Percentiles rank a stretch among this genome's conserved stretches.
These are phyloP conservation scores for Penicillium sp. DNA, from an alignment of 2,329 filamentous ascomycete genomes.

Conservation along the genomic window DNA sequence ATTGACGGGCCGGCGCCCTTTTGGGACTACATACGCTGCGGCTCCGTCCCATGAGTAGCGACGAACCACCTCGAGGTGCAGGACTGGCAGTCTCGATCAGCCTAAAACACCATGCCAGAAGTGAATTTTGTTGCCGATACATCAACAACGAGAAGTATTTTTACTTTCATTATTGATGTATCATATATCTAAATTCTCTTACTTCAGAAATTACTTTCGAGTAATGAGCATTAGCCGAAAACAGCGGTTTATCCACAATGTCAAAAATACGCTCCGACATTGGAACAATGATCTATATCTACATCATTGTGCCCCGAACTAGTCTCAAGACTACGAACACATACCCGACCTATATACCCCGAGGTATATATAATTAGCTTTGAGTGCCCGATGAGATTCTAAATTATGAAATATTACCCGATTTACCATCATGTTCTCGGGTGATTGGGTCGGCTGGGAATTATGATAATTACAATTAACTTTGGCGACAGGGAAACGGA, in stretches of 20 bases:
- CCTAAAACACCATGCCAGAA: neutral
- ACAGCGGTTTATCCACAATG: neutral
- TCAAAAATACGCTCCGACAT: neutral
- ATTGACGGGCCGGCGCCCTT: no score
- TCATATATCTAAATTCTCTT: neutral
- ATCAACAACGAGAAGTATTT: neutral
- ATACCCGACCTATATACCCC: neutral
- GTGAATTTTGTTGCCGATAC: neutral
- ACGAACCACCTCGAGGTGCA: no score
- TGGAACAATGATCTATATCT: neutral
- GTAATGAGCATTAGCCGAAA: neutral
- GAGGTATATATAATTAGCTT: neutral
- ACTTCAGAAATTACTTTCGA: neutral
- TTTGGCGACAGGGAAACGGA: neutral
- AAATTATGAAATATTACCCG: neutral
- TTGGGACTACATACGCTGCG: no score
- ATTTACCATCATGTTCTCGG: neutral
- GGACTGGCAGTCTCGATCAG: no score
- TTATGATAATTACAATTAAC: neutral
- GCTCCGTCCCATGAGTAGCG: no score
- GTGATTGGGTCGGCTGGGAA: neutral
- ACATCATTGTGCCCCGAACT: neutral
- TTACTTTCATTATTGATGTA: neutral
- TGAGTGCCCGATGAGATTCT: neutral
- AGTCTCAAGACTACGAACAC: neutral